Conservation (phyloP, 176 grass and related monocot genomes). For the Rhynchospora breviuscula region DNA sequence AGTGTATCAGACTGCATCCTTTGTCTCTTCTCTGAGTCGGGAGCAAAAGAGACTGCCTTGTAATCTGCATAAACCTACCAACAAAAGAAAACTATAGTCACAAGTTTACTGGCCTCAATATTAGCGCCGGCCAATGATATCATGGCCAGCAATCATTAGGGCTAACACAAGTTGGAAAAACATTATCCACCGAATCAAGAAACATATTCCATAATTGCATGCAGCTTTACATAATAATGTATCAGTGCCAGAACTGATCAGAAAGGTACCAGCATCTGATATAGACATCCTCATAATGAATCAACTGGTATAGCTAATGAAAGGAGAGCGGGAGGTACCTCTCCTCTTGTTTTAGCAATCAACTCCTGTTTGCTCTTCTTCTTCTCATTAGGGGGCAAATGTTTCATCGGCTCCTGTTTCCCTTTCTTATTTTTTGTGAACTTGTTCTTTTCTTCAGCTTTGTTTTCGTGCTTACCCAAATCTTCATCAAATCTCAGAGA, state of each 20-base stretch:
- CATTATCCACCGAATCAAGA: not conserved
- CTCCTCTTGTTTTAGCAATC: slow-evolving; percentile 67
- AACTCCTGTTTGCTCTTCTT: slow-evolving; percentile 71
- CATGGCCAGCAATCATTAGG: not conserved
- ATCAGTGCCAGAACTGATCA: not conserved
- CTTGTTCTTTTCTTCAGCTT: slow-evolving; percentile 40
- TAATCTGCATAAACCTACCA: slow-evolving; percentile 72
- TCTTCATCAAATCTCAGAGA: slow-evolving; percentile 94
- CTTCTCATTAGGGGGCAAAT: slow-evolving; percentile 43
- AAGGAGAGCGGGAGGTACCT: slow-evolving; percentile 41
- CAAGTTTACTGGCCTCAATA: not conserved
- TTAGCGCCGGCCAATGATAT: not conserved
- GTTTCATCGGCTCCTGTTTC: slow-evolving; percentile 56
- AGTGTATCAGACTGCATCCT: slow-evolving; percentile 78
- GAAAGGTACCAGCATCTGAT: slow-evolving; percentile 1
- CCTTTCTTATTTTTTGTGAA: slow-evolving; percentile 54
- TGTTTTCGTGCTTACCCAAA: slow-evolving; percentile 49
- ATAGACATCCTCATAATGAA: not conserved
- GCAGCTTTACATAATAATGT: not conserved
- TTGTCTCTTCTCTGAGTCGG: slow-evolving; percentile 56
- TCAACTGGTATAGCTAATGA: not conserved
- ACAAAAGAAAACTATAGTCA: not conserved
- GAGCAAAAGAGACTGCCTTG: slow-evolving; percentile 79
- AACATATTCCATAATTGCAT: not conserved
- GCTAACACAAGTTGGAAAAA: slow-evolving; percentile 12